Evolutionary conservation across 2,329 filamentous ascomycete species (phyloP).

Genomic region (Penicillium paneum): DNA sequence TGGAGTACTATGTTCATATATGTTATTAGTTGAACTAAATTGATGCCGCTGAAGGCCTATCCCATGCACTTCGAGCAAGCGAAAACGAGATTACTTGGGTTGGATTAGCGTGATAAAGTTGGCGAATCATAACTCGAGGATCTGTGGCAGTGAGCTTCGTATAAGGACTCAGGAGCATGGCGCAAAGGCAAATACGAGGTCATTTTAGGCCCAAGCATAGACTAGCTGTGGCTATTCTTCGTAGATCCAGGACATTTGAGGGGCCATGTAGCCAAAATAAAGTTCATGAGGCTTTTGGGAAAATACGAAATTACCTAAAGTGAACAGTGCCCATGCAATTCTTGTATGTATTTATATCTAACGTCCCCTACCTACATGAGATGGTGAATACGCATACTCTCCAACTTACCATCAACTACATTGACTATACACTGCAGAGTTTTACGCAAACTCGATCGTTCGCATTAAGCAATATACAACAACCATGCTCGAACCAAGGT

Average conservation of each 20-base stretch:
- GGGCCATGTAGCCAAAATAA: neutral
- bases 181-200: neutral
- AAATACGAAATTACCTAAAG: neutral
- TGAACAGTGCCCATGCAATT: neutral
- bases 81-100: neutral
- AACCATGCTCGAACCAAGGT: conserved; percentile 24
- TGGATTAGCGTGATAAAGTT: neutral
- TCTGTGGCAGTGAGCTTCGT: neutral
- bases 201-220: neutral
- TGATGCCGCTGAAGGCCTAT: neutral
- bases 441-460: neutral
- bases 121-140: neutral
- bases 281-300: neutral
- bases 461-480: neutral
- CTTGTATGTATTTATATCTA: neutral
- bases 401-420: neutral
- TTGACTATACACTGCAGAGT: neutral
- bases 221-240: neutral
- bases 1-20: neutral
- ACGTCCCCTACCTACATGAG: neutral
- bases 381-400: neutral
- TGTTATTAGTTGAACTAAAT: neutral
- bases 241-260: neutral
- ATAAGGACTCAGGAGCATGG: neutral
- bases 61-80: neutral